These are phyloP conservation scores for Eucalyptus pauciflora DNA, from an alignment of 345 rosid genomes.

Conservation along the genomic window DNA sequence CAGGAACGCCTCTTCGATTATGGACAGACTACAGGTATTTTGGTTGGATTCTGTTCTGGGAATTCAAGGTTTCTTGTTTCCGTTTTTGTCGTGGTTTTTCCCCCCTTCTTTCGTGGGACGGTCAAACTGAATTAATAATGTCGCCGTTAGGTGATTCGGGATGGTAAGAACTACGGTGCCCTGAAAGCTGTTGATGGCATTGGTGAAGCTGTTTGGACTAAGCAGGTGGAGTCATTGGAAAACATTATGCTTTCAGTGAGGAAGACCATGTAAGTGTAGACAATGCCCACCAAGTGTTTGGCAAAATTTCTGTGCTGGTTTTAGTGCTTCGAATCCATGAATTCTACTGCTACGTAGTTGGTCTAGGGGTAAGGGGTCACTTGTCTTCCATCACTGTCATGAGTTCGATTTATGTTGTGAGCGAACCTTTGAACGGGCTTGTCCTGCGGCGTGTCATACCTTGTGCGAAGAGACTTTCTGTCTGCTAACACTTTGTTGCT, in stretches of 20 bases:
- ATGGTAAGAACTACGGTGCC: slow-evolving; percentile 34
- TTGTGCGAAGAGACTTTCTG: neutral
- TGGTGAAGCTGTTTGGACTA: slow-evolving; percentile 39
- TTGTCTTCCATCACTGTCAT: neutral
- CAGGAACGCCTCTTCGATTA: slow-evolving; percentile 55
- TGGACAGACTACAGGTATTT: slow-evolving; percentile 49
- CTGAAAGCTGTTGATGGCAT: slow-evolving; percentile 43
- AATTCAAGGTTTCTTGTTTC: neutral
- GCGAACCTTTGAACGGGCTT: neutral
- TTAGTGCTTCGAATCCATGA: neutral
- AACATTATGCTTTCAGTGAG: slow-evolving; percentile 44
- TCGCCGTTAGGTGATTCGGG: slow-evolving; percentile 30
- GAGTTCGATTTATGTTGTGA: neutral
- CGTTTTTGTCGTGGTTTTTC: neutral
- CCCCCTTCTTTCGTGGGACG: neutral
- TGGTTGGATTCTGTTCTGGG: neutral
- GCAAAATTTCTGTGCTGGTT: neutral
- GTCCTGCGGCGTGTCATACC: neutral
- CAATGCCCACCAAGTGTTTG: neutral
- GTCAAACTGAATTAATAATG: neutral
- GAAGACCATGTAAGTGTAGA: slow-evolving; percentile 32
- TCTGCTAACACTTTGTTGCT: neutral
- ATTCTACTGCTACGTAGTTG: neutral
- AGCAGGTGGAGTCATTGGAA: slow-evolving; percentile 64
- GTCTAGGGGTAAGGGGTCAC: neutral